Evolutionary conservation across 2,329 filamentous ascomycete species (phyloP).

Genomic region (Aaosphaeria arxii): DNA sequence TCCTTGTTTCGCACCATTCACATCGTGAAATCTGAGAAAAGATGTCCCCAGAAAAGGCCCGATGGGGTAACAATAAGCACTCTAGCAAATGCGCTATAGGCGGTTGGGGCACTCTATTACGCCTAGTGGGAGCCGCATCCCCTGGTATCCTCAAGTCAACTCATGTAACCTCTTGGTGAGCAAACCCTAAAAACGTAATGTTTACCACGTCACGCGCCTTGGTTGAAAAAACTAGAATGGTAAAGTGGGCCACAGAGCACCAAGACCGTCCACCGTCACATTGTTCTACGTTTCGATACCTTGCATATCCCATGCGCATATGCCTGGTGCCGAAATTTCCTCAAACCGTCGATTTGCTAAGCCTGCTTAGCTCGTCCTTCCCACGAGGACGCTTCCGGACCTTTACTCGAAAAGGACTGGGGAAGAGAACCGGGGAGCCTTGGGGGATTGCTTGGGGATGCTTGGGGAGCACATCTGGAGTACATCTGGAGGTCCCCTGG

Average conservation of each 20-base stretch:
- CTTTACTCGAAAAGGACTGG: no score
- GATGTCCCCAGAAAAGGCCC: no score
- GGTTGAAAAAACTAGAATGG: background rate
- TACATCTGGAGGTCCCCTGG: background rate
- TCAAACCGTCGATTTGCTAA: background rate
- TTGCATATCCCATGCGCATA: background rate
- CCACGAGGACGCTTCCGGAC: no score
- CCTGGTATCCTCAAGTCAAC: no score
- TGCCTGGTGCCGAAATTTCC: background rate
- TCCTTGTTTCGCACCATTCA: no score
- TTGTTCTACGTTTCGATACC: background rate
- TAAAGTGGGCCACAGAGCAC: background rate
- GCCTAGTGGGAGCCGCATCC: no score
- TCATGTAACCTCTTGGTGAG: no score
- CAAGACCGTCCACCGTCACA: background rate
- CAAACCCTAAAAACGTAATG: background rate
- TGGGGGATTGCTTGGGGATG: background rate
- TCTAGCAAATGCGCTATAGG: no score
- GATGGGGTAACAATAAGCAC: no score
- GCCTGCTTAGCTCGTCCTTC: background rate
- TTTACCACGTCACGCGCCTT: background rate
- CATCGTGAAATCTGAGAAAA: no score
- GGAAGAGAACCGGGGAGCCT: background rate
- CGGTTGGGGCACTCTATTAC: no score
- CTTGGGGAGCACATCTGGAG: background rate